Evolutionary conservation across 139 green algal genomes (phyloP).

Genomic region (Eudorina sp.): DNA sequence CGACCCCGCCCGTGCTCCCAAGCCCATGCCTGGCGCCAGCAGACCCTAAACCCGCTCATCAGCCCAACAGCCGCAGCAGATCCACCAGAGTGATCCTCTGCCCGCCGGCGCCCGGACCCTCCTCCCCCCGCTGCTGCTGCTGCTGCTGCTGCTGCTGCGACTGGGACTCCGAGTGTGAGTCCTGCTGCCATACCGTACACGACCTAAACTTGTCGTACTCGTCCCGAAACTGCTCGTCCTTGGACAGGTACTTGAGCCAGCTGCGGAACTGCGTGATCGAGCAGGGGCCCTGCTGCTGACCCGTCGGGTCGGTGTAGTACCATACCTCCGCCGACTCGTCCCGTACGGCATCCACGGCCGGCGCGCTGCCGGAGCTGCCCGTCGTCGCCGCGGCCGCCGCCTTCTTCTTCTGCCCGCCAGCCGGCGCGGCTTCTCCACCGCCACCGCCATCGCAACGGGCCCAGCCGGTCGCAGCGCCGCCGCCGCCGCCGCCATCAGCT

Average conservation of each 20-base stretch:
- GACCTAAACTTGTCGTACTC: constrained; percentile 49
- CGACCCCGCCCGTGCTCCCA: too few species aligned
- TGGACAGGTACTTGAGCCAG: constrained; percentile 48
- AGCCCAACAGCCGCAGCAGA: not conserved
- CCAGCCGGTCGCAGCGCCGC: not conserved
- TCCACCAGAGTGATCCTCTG: not conserved
- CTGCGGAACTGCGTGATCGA: constrained; percentile 52
- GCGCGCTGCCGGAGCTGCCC: too few species aligned
- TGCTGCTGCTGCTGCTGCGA: too few species aligned
- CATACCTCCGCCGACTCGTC: constrained; percentile 21
- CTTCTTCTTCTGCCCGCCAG: too few species aligned
- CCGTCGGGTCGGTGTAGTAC: constrained; percentile 51
- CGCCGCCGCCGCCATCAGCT: not conserved
- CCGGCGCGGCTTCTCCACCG: not conserved
- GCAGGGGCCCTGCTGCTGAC: constrained; percentile 51
- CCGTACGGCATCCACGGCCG: not conserved
- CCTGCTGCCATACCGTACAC: constrained; percentile 43
- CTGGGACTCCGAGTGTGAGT: too few species aligned
- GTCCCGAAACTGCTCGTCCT: constrained; percentile 24
- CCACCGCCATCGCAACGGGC: not conserved
- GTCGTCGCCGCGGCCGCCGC: not conserved
- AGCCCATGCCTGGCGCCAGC: too few species aligned
- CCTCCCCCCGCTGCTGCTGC: not conserved
- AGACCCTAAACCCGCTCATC: too few species aligned
- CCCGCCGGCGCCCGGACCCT: not conserved